A percentile compares a stretch with the other conserved stretches of the same genome.
These are phyloP conservation scores for Lichtheimia ramosa DNA, from an alignment of 371 early-diverging fungal genomes.

Conservation along the genomic window DNA sequence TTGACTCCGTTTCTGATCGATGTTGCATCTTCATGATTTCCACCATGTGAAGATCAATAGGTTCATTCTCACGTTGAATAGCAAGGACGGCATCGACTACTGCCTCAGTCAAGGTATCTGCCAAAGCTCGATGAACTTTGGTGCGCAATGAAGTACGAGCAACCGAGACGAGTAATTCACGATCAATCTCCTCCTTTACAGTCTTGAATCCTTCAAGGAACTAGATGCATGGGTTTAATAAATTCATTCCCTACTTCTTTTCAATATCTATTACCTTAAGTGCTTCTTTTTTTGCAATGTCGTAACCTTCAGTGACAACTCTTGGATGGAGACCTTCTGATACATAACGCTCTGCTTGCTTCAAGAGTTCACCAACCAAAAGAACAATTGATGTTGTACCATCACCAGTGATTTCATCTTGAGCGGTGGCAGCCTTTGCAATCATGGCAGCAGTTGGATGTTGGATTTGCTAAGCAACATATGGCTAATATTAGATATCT, in stretches of 20 bases:
- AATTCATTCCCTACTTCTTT: background rate
- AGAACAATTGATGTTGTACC: slow-evolving; percentile 98
- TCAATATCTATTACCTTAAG: slow-evolving; percentile 60
- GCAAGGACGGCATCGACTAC: slow-evolving; percentile 96
- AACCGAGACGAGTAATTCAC: slow-evolving; percentile 90
- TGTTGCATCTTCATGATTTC: slow-evolving; percentile 99
- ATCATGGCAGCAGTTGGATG: slow-evolving; percentile 99
- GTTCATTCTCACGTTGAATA: slow-evolving; percentile 74
- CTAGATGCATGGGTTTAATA: slow-evolving; percentile 28
- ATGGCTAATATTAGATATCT: slow-evolving; percentile 3
- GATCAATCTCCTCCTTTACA: slow-evolving; percentile 70
- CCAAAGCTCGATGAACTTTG: slow-evolving; percentile 90
- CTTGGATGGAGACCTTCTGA: slow-evolving; percentile 98
- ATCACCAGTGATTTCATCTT: slow-evolving; percentile 99
- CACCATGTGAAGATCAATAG: slow-evolving; percentile 99
- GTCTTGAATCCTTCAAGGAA: slow-evolving; percentile 89
- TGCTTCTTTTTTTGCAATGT: slow-evolving; percentile 94
- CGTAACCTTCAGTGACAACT: slow-evolving; percentile 95
- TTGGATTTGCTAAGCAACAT: slow-evolving; percentile 91
- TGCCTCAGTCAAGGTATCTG: slow-evolving; percentile 92
- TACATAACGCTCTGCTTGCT: slow-evolving; percentile 94
- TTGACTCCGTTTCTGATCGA: slow-evolving; percentile 93
- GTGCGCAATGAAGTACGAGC: slow-evolving; percentile 96
- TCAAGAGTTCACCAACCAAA: slow-evolving; percentile 95
- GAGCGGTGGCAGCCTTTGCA: slow-evolving; percentile 97